These are phyloP conservation scores for Penicillium bialowiezense DNA, from an alignment of 495 filamentous ascomycete species.

Conservation along the genomic window DNA sequence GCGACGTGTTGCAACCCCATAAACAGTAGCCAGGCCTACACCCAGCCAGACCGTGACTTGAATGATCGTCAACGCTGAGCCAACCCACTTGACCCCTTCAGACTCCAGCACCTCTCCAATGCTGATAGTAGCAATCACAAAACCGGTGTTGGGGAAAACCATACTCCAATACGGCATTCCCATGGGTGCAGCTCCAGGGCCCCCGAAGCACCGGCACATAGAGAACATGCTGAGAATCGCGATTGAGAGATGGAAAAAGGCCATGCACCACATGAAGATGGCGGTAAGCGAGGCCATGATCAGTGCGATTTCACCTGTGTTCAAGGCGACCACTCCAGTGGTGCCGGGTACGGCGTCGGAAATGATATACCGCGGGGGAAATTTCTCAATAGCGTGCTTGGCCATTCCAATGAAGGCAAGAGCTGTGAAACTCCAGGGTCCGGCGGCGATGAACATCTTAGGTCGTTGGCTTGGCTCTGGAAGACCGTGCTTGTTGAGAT, in stretches of 20 bases:
- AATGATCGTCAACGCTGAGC: slow-evolving; percentile 12
- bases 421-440: slow-evolving; percentile 56
- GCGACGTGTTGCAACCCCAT: neutral
- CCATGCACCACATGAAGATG: slow-evolving; percentile 60
- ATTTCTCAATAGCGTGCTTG: slow-evolving; percentile 23
- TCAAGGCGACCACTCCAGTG: neutral
- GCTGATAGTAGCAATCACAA: slow-evolving; percentile 28
- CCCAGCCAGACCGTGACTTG: neutral
- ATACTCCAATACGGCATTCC: slow-evolving; percentile 30
- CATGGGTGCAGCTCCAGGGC: slow-evolving; percentile 1
- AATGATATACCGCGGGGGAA: slow-evolving; percentile 16
- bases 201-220: slow-evolving; percentile 9
- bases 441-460: slow-evolving; percentile 64
- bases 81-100: slow-evolving; percentile 28
- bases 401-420: slow-evolving; percentile 58
- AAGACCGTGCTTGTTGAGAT: slow-evolving; percentile 49
- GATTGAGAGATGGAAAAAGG: slow-evolving; percentile 60
- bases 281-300: slow-evolving; percentile 39
- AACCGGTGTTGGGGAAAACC: slow-evolving; percentile 34
- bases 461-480: slow-evolving; percentile 38
- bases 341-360: neutral
- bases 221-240: slow-evolving; percentile 25
- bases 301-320: slow-evolving; percentile 25
- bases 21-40: neutral
- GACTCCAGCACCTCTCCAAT: slow-evolving; percentile 30